Conservation (phyloP, 1,284 basidiomycete genomes). For the Tilletia setariae region DNA sequence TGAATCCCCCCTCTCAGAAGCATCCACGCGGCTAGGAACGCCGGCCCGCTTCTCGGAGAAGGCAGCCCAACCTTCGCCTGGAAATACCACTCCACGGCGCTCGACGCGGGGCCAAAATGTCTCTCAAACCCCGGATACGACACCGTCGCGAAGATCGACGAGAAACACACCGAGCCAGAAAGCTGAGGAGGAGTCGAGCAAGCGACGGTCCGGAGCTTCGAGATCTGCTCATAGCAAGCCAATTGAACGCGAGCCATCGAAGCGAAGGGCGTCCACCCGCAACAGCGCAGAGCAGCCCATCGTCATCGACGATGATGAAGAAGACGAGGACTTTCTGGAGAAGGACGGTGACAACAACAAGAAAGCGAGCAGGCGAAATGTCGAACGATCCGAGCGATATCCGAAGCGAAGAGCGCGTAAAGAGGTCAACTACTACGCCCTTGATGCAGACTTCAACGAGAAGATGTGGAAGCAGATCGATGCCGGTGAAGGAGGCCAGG, state of each 20-base stretch:
- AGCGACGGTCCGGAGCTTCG: no score
- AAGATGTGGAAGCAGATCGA: background rate
- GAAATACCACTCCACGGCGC: no score
- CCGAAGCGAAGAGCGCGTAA: background rate
- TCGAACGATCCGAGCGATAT: background rate
- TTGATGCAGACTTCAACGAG: conserved; percentile 11
- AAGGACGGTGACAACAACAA: conserved; percentile 25
- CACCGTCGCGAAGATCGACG: no score
- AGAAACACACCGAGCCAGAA: no score
- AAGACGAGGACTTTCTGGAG: conserved; percentile 32
- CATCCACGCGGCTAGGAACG: conserved; percentile 25
- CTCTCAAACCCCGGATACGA: no score
- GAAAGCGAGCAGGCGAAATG: background rate
- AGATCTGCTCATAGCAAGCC: no score
- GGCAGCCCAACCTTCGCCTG: conserved; percentile 16
- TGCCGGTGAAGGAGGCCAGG: background rate
- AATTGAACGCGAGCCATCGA: background rate
- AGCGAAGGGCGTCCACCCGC: conserved; percentile 3
- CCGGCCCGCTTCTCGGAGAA: background rate
- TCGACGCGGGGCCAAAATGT: no score
- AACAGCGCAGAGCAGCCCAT: conserved; percentile 20
- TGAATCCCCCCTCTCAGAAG: conserved; percentile 22
- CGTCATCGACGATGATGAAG: conserved; percentile 33
- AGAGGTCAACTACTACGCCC: background rate
- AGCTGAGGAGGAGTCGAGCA: no score